phyloP scores from a whole-genome alignment of 495 filamentous ascomycete genomes.

The Articulospora tetracladia region DNA sequence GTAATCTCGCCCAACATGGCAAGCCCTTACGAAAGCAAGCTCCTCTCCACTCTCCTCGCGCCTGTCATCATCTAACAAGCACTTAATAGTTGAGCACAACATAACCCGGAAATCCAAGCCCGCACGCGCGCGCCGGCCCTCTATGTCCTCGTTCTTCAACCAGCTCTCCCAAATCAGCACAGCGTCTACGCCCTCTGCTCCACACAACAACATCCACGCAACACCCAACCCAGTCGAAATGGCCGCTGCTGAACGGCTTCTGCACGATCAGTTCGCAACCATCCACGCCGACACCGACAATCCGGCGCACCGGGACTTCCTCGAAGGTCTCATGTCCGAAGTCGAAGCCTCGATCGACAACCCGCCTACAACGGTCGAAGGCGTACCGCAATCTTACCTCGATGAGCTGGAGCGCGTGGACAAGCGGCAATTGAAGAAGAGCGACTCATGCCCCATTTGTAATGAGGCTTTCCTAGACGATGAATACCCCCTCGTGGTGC shows the following conservation, averaged over 20 bases:
- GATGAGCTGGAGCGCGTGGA: conserved; percentile 78
- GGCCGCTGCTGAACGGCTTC: conserved; percentile 52
- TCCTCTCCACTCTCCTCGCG: background rate
- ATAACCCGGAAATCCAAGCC: conserved; percentile 40
- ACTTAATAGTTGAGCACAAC: conserved; percentile 74
- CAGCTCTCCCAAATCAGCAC: conserved; percentile 63
- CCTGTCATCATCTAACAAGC: background rate
- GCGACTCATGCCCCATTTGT: conserved; percentile 83
- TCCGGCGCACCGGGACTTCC: conserved; percentile 39
- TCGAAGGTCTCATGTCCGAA: conserved; percentile 57
- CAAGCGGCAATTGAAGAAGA: conserved; percentile 58
- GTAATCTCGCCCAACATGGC: conserved; percentile 13
- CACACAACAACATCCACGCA: conserved; percentile 55
- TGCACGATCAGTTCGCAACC: conserved; percentile 42
- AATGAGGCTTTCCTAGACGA: conserved; percentile 78
- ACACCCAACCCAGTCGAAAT: conserved; percentile 70
- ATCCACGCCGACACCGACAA: conserved; percentile 18
- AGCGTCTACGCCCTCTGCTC: conserved; percentile 37
- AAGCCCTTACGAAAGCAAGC: conserved; percentile 21
- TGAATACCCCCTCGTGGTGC: conserved; percentile 76
- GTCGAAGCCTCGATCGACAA: conserved; percentile 60
- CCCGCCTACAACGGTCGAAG: conserved; percentile 65
- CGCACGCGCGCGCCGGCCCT: conserved; percentile 57
- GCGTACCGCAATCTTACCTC: conserved; percentile 76
- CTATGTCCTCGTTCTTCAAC: conserved; percentile 85